These are phyloP conservation scores for Carex pumila DNA, from an alignment of 176 grass and related monocot species.

Conservation along the genomic window DNA sequence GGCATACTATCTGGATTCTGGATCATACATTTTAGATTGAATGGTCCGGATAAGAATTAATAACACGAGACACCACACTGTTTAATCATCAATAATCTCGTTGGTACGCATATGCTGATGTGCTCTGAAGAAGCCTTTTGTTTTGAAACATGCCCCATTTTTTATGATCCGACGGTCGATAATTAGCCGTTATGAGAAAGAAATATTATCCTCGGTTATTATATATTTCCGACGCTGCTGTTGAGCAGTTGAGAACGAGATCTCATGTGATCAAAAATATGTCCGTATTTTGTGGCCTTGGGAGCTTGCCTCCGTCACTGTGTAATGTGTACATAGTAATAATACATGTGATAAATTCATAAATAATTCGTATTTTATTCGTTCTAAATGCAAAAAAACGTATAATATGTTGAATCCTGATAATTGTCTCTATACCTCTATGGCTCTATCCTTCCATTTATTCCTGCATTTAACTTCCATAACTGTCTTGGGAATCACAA, in stretches of 20 bases:
- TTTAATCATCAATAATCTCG: background rate
- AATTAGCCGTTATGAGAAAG: background rate
- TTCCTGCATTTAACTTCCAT: too few relatives aligned
- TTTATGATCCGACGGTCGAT: background rate
- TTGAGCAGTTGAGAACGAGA: background rate
- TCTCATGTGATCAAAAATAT: background rate
- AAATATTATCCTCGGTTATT: background rate
- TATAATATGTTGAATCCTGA: too few relatives aligned
- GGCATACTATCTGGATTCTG: background rate
- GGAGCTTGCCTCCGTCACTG: background rate
- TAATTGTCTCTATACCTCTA: too few relatives aligned
- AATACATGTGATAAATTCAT: too few relatives aligned
- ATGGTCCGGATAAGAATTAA: background rate
- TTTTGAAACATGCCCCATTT: too few relatives aligned
- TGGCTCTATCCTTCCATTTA: too few relatives aligned
- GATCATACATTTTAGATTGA: background rate
- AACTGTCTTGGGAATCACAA: too few relatives aligned
- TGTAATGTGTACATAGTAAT: too few relatives aligned
- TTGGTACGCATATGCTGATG: background rate
- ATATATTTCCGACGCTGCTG: background rate
- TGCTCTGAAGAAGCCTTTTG: too few relatives aligned
- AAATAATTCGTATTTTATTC: too few relatives aligned
- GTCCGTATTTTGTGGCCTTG: background rate
- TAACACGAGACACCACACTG: background rate
- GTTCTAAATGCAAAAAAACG: too few relatives aligned